These are phyloP conservation scores for Herpotrichia juniperi DNA, from an alignment of 2,329 filamentous ascomycete species.

Conservation along the genomic window DNA sequence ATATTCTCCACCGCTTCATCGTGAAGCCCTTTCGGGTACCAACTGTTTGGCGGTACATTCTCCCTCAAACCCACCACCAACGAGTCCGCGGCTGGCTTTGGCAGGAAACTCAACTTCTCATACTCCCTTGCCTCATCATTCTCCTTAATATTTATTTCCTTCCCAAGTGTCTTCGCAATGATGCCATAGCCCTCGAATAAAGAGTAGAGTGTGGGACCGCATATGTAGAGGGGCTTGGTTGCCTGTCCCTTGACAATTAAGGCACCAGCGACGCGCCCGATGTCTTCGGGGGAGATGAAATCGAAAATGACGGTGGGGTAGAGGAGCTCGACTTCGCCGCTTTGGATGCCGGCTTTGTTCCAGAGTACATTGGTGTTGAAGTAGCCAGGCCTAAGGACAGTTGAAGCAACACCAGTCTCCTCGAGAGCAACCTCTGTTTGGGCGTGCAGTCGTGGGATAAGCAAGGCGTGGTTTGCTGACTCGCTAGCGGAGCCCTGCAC, in stretches of 20 bases:
- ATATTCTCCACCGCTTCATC: no score
- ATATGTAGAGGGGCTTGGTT: not conserved
- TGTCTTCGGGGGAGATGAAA: constrained; percentile 10
- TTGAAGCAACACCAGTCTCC: not conserved
- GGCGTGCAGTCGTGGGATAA: constrained; percentile 8
- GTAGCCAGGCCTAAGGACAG: constrained; percentile 6
- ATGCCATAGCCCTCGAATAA: no score
- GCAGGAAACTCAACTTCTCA: no score
- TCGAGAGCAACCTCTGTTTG: constrained; percentile 8
- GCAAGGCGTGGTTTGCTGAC: constrained; percentile 22
- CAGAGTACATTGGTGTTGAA: constrained; percentile 10
- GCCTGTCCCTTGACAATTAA: not conserved
- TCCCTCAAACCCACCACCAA: no score
- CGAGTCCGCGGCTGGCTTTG: no score
- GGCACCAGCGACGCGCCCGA: not conserved
- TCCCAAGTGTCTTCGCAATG: no score
- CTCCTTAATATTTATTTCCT: no score
- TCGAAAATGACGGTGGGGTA: constrained; percentile 3
- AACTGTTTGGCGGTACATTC: no score
- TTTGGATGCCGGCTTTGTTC: constrained; percentile 2
- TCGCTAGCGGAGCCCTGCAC: not conserved
- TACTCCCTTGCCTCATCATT: no score
- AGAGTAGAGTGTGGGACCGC: no score
- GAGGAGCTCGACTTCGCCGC: constrained; percentile 7
- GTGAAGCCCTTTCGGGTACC: no score